Percentiles rank a stretch among this genome's conserved stretches.
These are phyloP conservation scores for Tagetes erecta DNA, from an alignment of 129 eudicot genomes.

Conservation along the genomic window DNA sequence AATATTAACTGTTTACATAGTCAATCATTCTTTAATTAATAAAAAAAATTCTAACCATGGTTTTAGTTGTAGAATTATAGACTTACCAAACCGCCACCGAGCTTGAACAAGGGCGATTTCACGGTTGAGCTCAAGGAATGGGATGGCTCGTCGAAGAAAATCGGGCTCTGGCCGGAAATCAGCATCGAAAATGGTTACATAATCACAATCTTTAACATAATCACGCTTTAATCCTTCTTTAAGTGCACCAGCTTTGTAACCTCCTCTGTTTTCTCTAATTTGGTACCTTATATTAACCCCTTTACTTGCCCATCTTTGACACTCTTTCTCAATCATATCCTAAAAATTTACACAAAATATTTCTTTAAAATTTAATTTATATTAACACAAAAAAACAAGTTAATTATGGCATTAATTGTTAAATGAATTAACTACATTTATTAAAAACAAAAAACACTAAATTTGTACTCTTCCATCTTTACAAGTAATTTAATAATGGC, in stretches of 20 bases:
- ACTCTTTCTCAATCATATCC: conserved; percentile 96
- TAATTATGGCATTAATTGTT: conserved; percentile 6
- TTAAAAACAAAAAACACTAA: not conserved
- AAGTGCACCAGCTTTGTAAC: conserved; percentile 98
- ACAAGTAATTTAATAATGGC: not conserved
- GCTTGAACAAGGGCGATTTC: conserved; percentile 94
- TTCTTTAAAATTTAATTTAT: not conserved
- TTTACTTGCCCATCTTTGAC: conserved; percentile 96
- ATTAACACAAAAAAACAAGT: not conserved
- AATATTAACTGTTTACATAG: not conserved
- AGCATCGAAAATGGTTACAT: conserved; percentile 89
- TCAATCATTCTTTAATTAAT: not conserved
- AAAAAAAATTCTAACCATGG: not conserved
- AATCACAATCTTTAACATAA: conserved; percentile 86
- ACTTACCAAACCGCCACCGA: conserved; percentile 96
- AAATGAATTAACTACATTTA: not conserved
- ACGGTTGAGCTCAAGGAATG: conserved; percentile 77
- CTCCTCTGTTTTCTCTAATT: conserved; percentile 88
- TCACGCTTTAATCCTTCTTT: conserved; percentile 88
- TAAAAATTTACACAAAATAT: conserved; percentile 15
- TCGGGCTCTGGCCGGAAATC: conserved; percentile 98
- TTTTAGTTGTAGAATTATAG: not conserved
- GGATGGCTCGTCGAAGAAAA: conserved; percentile 83
- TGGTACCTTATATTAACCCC: conserved; percentile 88
- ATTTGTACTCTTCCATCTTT: not conserved